Percentiles rank a stretch among this genome's conserved stretches.
Evolutionary conservation across 768 basidiomycete genomes (phyloP).

Genomic region (Boletus vinaceobasis): DNA sequence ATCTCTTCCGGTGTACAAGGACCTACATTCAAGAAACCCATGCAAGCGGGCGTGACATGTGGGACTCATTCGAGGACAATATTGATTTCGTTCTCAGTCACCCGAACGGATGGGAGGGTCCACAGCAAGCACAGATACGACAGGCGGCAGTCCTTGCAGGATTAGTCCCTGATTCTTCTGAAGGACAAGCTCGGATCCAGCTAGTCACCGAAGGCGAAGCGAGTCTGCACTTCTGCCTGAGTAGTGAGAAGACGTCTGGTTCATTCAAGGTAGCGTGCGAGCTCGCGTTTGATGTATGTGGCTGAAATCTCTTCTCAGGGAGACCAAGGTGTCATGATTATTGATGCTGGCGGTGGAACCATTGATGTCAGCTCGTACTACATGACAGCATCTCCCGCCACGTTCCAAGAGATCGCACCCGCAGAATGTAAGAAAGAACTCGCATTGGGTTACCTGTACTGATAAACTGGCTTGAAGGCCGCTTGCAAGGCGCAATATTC

Average conservation of each 20-base stretch:
- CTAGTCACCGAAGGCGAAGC: slow-evolving; percentile 56
- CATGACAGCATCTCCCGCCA: slow-evolving; percentile 28
- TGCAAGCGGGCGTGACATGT: slow-evolving; percentile 38
- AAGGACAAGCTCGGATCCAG: slow-evolving; percentile 37
- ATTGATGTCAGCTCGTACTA: slow-evolving; percentile 58
- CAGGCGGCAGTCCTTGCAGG: slow-evolving; percentile 41
- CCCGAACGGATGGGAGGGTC: slow-evolving; percentile 48
- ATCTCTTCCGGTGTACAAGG: slow-evolving; percentile 42
- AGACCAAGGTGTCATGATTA: slow-evolving; percentile 47
- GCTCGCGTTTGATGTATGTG: neutral
- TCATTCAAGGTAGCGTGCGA: slow-evolving; percentile 22
- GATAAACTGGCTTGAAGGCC: slow-evolving; percentile 35
- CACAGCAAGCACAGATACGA: slow-evolving; percentile 43
- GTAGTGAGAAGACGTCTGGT: slow-evolving; percentile 31
- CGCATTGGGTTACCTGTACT: neutral
- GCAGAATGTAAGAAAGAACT: slow-evolving; percentile 36
- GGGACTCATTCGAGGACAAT: slow-evolving; percentile 38
- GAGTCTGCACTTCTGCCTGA: slow-evolving; percentile 47
- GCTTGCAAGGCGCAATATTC: slow-evolving; percentile 49
- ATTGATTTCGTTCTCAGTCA: slow-evolving; percentile 48
- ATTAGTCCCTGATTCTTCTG: slow-evolving; percentile 35
- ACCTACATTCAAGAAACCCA: slow-evolving; percentile 46
- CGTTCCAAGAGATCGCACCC: slow-evolving; percentile 49
- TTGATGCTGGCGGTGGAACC: slow-evolving; percentile 65
- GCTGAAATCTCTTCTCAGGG: slow-evolving; percentile 27